Evolutionary conservation across 2,329 filamentous ascomycete species (phyloP).

Genomic region (Arthrobotrys sinensis): DNA sequence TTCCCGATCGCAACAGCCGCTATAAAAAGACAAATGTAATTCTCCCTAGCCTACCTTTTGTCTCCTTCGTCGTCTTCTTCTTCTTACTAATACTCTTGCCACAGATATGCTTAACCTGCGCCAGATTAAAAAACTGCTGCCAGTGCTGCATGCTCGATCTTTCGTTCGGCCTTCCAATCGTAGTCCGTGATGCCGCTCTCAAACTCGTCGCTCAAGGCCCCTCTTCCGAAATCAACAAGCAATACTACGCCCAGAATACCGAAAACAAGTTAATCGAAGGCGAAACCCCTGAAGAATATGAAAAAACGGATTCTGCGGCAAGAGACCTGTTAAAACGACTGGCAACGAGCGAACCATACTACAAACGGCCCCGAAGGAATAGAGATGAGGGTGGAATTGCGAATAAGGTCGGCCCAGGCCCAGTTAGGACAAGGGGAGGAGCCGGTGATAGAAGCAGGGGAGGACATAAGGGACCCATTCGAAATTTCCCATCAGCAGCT

Average conservation of each 20-base stretch:
- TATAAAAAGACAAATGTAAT: conserved; percentile 85
- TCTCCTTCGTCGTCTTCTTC: not conserved
- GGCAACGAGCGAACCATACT: conserved; percentile 94
- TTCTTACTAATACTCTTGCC: conserved; percentile 6
- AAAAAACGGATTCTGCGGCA: conserved; percentile 97
- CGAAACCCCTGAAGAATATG: conserved; percentile 67
- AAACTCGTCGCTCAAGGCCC: conserved; percentile 98
- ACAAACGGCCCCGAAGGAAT: conserved; percentile 77
- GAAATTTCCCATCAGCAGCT: conserved; percentile 78
- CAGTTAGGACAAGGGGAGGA: conserved; percentile 62
- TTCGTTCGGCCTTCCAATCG: conserved; percentile 93
- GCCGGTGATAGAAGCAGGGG: conserved; percentile 68
- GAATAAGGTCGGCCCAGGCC: conserved; percentile 66
- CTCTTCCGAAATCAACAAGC: conserved; percentile 90
- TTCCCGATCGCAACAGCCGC: conserved; percentile 88
- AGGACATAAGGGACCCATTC: conserved; percentile 69
- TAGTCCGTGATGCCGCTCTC: conserved; percentile 92
- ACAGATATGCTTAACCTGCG: conserved; percentile 84
- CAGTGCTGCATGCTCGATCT: conserved; percentile 99
- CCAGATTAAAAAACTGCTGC: conserved; percentile 97
- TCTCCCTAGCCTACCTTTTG: not conserved
- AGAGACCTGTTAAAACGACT: conserved; percentile 86
- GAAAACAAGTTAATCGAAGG: conserved; percentile 96
- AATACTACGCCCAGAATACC: conserved; percentile 98
- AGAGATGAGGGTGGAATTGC: conserved; percentile 66